These are phyloP conservation scores for Chrysanthemum lavandulifolium DNA, from an alignment of 129 eudicot genomes.

Conservation along the genomic window DNA sequence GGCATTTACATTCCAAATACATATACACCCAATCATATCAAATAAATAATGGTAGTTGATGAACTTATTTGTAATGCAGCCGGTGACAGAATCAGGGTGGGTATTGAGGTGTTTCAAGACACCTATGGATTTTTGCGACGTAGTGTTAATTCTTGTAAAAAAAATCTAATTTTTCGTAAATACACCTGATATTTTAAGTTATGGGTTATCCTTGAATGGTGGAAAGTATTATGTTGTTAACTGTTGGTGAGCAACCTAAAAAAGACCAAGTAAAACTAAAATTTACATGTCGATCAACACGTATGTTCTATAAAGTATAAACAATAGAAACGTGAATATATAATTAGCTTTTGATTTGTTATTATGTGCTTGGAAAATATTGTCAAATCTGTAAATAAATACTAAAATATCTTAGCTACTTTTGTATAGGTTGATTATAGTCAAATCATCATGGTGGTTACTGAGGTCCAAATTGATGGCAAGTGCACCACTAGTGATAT, in stretches of 20 bases:
- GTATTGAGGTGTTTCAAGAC: no score
- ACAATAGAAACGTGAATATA: no score
- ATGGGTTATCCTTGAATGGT: no score
- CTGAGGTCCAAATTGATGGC: background rate
- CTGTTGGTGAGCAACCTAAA: conserved; percentile 26
- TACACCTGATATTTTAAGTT: no score
- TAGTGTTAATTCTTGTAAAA: no score
- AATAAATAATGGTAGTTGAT: background rate
- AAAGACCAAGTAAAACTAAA: background rate
- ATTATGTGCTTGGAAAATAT: no score
- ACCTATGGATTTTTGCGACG: no score
- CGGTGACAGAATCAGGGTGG: background rate
- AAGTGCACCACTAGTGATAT: no score
- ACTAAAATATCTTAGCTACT: no score
- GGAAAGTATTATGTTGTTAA: background rate
- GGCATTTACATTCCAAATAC: background rate
- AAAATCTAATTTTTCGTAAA: no score
- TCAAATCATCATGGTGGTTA: background rate
- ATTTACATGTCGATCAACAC: background rate
- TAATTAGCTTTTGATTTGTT: background rate
- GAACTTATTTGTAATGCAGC: background rate
- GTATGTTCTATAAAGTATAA: background rate
- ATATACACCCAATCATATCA: conserved; percentile 12
- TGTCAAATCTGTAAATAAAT: no score
- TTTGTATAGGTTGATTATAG: background rate